Evolutionary conservation across 495 filamentous ascomycete genomes (phyloP), one percentile per base, ranked within the genome.

Genomic region (Trichoderma orchidacearum): DNA sequence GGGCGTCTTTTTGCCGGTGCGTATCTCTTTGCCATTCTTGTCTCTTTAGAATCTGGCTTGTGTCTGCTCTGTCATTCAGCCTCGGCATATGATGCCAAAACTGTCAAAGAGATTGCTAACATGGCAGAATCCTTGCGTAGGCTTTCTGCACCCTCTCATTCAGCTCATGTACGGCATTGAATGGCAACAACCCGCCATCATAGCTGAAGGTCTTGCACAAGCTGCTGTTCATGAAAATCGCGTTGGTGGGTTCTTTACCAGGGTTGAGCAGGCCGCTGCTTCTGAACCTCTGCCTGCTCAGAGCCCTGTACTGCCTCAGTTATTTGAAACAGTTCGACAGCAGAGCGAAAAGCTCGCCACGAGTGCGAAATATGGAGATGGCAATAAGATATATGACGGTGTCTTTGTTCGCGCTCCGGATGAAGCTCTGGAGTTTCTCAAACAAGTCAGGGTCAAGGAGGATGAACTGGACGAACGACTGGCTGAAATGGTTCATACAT

Each of bases 111-210:
- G n/a, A n/a, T 21, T 45, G 36, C 17, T 45, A 23, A 45, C 5
- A 13, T 36, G n/a, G n/a, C 28, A 66, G 7, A 63, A 62, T 11
- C 35, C 66, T 31, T 63, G 63, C 57, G 32, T 58, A 75, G 87
- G 85, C 1, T 80, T 91, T 58, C 61, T 93, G 2, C 90, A 96
- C 63, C 87, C 88, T 8, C 58, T 92, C 6, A 95, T 95, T 60
- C 89, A 95, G 60, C 76, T 95, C 11, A 87, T 89, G 35, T 93
- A 87, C 63, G 89, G 84, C 1, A 60, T 95, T 17, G 88, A 95
- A 60, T 94, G 88, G 70, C 61, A 77, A 1, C 86, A 92, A 63
- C 87, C 86, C 3, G 87, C 86, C 34, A 82, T 96, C 36, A 75
- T 95, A 17, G 86, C 89, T 1, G 83, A 93, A 75, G 90, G 71